Conservation (phyloP, 441 rosid genomes). For the Adansonia rubrostipa region DNA sequence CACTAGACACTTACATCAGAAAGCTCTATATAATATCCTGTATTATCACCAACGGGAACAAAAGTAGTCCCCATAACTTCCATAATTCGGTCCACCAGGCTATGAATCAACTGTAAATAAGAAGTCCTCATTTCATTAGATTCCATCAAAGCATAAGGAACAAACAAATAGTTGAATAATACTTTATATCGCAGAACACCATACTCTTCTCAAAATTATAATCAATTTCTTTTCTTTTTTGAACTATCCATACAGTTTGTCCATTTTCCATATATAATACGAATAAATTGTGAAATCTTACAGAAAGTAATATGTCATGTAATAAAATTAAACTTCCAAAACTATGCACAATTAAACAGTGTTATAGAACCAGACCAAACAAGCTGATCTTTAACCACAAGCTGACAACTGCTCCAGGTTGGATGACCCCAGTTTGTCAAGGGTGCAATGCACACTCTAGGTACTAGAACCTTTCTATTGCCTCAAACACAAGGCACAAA, state of each 20-base stretch:
- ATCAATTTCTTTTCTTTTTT: not conserved
- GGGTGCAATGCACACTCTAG: too few species aligned
- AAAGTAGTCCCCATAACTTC: constrained; percentile 82
- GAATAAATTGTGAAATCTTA: not conserved
- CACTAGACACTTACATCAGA: constrained; percentile 62
- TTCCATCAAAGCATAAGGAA: not conserved
- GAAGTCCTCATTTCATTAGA: not conserved
- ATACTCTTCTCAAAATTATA: not conserved
- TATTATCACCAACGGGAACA: constrained; percentile 48
- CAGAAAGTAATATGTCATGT: not conserved
- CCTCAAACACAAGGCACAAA: too few species aligned
- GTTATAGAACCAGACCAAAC: constrained; percentile 9
- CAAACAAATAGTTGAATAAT: not conserved
- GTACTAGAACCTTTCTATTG: too few species aligned
- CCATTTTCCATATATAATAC: not conserved
- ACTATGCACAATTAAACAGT: not conserved
- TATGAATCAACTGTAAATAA: constrained; percentile 80
- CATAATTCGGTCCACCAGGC: constrained; percentile 89
- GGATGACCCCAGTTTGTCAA: not conserved
- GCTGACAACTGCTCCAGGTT: not conserved
- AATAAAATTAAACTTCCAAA: not conserved
- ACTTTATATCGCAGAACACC: not conserved
- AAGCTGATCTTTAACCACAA: not conserved
- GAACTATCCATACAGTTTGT: not conserved
- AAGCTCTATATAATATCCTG: constrained; percentile 64